These are phyloP conservation scores for Zygoascus meyerae DNA, from an alignment of 1,139 yeast species.

Conservation along the genomic window DNA sequence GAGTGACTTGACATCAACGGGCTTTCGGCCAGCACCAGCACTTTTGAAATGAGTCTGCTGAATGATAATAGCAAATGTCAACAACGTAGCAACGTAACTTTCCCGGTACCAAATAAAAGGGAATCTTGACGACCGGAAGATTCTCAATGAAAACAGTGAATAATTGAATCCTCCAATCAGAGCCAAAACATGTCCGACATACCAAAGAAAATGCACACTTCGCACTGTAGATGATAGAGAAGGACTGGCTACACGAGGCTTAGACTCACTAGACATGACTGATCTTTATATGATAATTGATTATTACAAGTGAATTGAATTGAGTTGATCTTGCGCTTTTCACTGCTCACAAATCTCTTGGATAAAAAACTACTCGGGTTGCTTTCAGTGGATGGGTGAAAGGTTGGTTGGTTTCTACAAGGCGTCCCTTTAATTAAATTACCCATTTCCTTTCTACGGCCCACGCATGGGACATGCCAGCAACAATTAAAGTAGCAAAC, in stretches of 20 bases:
- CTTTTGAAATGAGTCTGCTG: conserved; percentile 44
- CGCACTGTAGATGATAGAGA: conserved; percentile 12
- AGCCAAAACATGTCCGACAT: conserved; percentile 53
- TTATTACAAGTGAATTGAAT: background rate
- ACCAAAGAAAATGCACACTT: conserved; percentile 58
- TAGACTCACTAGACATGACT: background rate
- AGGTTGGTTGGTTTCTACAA: too few relatives aligned
- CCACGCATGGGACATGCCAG: too few relatives aligned
- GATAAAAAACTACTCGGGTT: too few relatives aligned
- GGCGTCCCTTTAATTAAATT: too few relatives aligned
- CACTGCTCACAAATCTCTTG: too few relatives aligned
- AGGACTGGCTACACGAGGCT: background rate
- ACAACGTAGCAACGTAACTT: conserved; percentile 59
- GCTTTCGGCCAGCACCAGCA: conserved; percentile 26
- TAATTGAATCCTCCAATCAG: conserved; percentile 51
- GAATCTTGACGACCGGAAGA: conserved; percentile 29
- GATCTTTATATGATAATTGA: background rate
- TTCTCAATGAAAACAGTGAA: conserved; percentile 39
- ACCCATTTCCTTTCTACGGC: too few relatives aligned
- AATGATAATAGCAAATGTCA: conserved; percentile 72
- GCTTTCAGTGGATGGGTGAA: too few relatives aligned
- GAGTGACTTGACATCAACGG: conserved; percentile 2
- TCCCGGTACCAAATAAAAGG: conserved; percentile 52
- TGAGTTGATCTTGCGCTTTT: too few relatives aligned
- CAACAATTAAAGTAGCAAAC: background rate